A percentile compares a stretch with the other conserved stretches of the same genome.
Conservation (phyloP, 2,329 filamentous ascomycete genomes). For the Penicillium sp. region DNA sequence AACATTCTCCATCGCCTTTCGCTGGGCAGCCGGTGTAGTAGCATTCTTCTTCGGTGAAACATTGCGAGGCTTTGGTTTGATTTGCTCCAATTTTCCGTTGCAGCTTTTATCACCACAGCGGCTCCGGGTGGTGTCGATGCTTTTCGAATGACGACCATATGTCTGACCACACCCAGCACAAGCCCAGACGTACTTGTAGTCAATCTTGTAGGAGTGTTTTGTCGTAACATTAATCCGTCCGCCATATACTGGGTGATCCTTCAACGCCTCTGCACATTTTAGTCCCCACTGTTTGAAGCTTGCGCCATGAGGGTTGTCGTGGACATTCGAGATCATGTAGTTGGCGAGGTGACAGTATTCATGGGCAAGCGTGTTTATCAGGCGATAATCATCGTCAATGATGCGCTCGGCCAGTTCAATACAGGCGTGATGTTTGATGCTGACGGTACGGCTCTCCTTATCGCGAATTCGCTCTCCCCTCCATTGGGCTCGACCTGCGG, state of each 20-base stretch:
- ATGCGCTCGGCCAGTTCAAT: conserved; percentile 92
- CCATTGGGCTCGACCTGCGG: conserved; percentile 72
- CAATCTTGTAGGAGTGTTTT: conserved; percentile 86
- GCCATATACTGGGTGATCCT: conserved; percentile 57
- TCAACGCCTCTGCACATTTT: conserved; percentile 43
- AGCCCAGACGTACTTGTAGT: conserved; percentile 89
- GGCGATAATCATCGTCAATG: conserved; percentile 74
- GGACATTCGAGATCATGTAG: conserved; percentile 80
- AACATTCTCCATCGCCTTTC: conserved; percentile 11
- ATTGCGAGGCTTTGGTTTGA: conserved; percentile 72
- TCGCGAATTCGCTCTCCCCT: conserved; percentile 57
- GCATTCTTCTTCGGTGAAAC: conserved; percentile 33
- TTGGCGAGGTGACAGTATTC: conserved; percentile 95
- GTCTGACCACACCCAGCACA: conserved; percentile 71
- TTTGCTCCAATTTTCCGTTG: conserved; percentile 71
- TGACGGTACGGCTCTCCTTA: conserved; percentile 33
- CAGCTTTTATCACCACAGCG: conserved; percentile 73
- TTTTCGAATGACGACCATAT: conserved; percentile 84
- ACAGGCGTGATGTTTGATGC: conserved; percentile 64
- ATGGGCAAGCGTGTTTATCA: conserved; percentile 91
- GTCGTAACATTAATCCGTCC: conserved; percentile 77
- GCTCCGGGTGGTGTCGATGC: conserved; percentile 73
- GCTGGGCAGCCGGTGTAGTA: conserved; percentile 1
- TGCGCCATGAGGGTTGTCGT: conserved; percentile 77
- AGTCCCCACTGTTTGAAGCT: conserved; percentile 77